Evolutionary conservation across 1,284 basidiomycete genomes (phyloP).

Genomic region (Fomitiporia mediterranea): DNA sequence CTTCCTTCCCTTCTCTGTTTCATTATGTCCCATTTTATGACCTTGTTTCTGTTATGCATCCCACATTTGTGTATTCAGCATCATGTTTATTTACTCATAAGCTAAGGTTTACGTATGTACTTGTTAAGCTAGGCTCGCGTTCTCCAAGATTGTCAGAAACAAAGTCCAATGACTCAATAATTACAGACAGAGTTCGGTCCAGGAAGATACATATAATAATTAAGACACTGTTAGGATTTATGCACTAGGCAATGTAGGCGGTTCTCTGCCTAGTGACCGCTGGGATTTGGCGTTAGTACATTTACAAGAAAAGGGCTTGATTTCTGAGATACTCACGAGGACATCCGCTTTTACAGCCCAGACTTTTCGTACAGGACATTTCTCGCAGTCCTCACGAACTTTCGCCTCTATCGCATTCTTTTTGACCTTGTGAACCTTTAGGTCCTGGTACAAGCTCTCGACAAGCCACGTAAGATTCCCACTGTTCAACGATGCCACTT

Average conservation of each 20-base stretch:
- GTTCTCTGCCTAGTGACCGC: constrained; percentile 1
- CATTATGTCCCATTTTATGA: neutral
- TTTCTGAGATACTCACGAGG: constrained; percentile 26
- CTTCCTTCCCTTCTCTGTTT: neutral
- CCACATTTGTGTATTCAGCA: neutral
- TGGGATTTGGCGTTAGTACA: neutral
- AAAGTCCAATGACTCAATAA: neutral
- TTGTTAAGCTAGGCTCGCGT: no score
- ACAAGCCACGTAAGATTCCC: constrained; percentile 61
- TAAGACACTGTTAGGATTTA: neutral
- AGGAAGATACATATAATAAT: neutral
- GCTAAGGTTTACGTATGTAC: no score
- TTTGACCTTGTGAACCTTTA: constrained; percentile 63
- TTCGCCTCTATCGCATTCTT: constrained; percentile 80
- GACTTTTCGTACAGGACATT: constrained; percentile 60
- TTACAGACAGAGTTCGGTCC: neutral
- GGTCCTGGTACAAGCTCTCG: constrained; percentile 65
- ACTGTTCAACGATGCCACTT: constrained; percentile 51
- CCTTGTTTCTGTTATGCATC: neutral
- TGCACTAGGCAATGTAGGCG: neutral
- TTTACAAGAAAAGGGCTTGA: neutral
- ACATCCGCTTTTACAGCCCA: constrained; percentile 58
- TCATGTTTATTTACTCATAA: no score
- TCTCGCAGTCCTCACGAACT: constrained; percentile 67
- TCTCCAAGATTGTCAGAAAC: no score